Evolutionary conservation across 352 stramenopile genomes (phyloP).

Genomic region (Nothophytophthora sp.): DNA sequence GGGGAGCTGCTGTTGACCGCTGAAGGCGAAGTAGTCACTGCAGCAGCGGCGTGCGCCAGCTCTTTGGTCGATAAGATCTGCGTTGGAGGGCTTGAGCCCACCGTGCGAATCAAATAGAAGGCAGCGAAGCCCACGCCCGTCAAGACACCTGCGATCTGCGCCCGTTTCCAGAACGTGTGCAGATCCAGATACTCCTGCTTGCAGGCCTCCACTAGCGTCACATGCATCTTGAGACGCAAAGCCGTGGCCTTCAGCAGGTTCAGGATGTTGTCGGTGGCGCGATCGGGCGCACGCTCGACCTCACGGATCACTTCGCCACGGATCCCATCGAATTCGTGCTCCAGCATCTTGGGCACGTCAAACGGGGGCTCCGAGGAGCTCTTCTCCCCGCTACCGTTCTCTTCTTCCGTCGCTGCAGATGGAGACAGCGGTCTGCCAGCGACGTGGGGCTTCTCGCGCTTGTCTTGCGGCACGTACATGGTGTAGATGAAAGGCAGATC

Average conservation of each 20-base stretch:
- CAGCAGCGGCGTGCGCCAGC: conserved; percentile 5
- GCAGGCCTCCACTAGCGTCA: conserved; percentile 74
- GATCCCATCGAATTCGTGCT: conserved; percentile 87
- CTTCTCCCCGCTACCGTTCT: conserved; percentile 10
- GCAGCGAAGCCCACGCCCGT: conserved; percentile 60
- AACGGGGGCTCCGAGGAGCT: conserved; percentile 7
- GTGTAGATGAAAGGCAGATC: conserved; percentile 90
- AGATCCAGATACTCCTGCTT: conserved; percentile 79
- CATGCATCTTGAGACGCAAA: conserved; percentile 84
- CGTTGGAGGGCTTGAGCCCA: conserved; percentile 29
- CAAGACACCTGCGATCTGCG: conserved; percentile 64
- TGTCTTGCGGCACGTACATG: conserved; percentile 84
- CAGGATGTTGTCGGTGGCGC: conserved; percentile 82
- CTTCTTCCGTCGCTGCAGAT: conserved; percentile 6
- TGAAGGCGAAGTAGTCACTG: conserved; percentile 8
- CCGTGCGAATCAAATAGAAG: conserved; percentile 81
- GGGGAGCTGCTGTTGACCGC: conserved; percentile 1
- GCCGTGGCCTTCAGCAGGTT: conserved; percentile 83
- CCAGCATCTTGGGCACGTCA: conserved; percentile 73
- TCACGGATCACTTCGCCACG: conserved; percentile 84
- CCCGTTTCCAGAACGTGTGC: conserved; percentile 70
- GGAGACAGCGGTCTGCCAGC: conserved; percentile 11
- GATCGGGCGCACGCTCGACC: conserved; percentile 77
- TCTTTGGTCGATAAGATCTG: conserved; percentile 34
- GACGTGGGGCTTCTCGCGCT: conserved; percentile 40